Conservation (phyloP, 345 rosid species). For the Citrus unshiu region DNA sequence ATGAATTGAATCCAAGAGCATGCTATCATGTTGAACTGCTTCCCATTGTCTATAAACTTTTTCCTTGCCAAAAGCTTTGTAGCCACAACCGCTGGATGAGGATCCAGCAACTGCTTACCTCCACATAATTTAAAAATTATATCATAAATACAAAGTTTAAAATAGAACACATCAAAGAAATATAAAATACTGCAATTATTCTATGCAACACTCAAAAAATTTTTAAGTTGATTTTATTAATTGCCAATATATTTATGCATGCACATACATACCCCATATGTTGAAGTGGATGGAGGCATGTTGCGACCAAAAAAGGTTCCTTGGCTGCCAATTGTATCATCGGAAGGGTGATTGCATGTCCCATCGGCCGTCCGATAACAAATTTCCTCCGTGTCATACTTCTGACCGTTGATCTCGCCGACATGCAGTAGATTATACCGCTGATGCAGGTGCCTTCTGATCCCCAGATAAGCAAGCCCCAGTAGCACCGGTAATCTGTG, state of each 20-base stretch:
- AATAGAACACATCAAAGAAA: no score
- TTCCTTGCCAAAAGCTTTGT: conserved; percentile 55
- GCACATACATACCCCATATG: conserved; percentile 35
- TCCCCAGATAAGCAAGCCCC: conserved; percentile 56
- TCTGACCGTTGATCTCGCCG: conserved; percentile 41
- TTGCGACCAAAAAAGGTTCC: conserved; percentile 65
- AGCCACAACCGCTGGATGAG: conserved; percentile 70
- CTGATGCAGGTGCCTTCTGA: conserved; percentile 69
- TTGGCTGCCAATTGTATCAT: conserved; percentile 54
- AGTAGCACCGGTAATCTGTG: conserved; percentile 59
- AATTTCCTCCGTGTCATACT: conserved; percentile 43
- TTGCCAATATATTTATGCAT: background rate
- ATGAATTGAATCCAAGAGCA: conserved; percentile 83
- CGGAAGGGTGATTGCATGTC: conserved; percentile 57
- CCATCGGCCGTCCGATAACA: conserved; percentile 64
- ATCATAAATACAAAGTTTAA: background rate
- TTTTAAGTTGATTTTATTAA: no score
- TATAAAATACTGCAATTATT: no score
- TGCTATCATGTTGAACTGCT: conserved; percentile 74
- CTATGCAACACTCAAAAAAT: no score
- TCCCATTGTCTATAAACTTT: conserved; percentile 50
- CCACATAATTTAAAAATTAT: background rate
- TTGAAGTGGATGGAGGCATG: conserved; percentile 55
- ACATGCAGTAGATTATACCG: conserved; percentile 68
- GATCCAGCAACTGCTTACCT: conserved; percentile 52